These are phyloP conservation scores for Pythium insidiosum DNA, from an alignment of 352 stramenopile genomes.

Conservation along the genomic window DNA sequence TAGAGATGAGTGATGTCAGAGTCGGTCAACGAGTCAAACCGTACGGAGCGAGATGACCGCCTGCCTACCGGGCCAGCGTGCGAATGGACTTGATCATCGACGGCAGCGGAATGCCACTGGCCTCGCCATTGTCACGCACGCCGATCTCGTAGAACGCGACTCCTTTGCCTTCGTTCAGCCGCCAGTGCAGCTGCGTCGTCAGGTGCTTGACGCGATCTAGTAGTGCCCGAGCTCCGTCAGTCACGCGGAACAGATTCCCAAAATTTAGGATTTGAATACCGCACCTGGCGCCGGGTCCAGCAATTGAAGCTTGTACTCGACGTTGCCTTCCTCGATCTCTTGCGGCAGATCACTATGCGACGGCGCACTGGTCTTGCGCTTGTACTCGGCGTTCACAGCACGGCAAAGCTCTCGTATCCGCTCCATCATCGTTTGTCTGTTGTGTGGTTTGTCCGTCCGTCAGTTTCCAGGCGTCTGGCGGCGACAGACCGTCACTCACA, in stretches of 20 bases:
- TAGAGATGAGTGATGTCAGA: no score
- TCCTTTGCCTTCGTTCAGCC: constrained; percentile 83
- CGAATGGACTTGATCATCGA: constrained; percentile 64
- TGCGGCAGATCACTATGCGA: constrained; percentile 24
- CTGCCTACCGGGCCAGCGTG: constrained; percentile 38
- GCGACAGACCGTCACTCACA: no score
- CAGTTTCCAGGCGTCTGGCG: no score
- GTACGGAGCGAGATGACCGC: no score
- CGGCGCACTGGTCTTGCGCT: constrained; percentile 4
- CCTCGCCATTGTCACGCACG: constrained; percentile 75
- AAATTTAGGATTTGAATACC: background rate
- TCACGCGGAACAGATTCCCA: background rate
- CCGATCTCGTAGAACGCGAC: constrained; percentile 85
- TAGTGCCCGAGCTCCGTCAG: background rate
- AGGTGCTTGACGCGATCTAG: constrained; percentile 76
- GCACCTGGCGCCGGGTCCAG: constrained; percentile 46
- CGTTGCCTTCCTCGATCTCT: constrained; percentile 86
- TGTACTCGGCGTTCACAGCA: constrained; percentile 13
- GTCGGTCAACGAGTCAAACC: no score
- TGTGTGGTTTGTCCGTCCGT: no score
- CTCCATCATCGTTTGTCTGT: constrained; percentile 7
- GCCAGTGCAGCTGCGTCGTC: constrained; percentile 87
- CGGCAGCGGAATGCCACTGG: constrained; percentile 55
- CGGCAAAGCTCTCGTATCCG: constrained; percentile 20
- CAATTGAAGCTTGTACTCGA: constrained; percentile 89